Evolutionary conservation across 192 early-diverging fungal species (phyloP).

Genomic region (Phycomyces blakesleeanus): DNA sequence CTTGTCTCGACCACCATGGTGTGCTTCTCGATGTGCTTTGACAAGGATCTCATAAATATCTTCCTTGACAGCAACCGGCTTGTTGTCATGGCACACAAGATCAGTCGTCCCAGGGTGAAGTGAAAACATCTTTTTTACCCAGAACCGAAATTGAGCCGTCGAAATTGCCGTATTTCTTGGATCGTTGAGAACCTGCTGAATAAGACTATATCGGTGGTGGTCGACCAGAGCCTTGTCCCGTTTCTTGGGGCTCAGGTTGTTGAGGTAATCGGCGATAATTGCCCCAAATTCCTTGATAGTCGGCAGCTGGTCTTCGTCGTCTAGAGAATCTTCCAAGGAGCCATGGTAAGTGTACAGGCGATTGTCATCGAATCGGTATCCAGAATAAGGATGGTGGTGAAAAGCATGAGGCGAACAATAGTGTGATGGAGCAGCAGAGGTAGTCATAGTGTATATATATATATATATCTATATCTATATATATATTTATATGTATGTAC

Average conservation of each 20-base stretch:
- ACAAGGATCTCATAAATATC: conserved; percentile 47
- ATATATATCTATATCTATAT: too few species aligned
- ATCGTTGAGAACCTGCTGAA: conserved; percentile 45
- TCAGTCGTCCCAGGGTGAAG: conserved; percentile 34
- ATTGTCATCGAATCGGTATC: background rate
- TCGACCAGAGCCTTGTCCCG: conserved; percentile 49
- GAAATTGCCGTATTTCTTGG: conserved; percentile 50
- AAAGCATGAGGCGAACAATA: background rate
- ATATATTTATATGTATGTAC: too few species aligned
- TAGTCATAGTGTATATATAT: background rate
- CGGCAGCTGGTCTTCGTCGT: conserved; percentile 39
- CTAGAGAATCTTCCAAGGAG: background rate
- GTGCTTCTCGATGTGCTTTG: conserved; percentile 45
- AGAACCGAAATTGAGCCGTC: conserved; percentile 53
- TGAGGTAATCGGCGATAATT: conserved; percentile 43
- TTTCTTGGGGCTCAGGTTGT: conserved; percentile 46
- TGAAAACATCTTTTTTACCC: conserved; percentile 56
- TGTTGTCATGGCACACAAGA: conserved; percentile 47
- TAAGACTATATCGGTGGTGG: conserved; percentile 45
- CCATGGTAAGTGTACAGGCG: background rate
- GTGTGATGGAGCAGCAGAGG: background rate
- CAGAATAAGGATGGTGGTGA: background rate
- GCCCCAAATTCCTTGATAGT: conserved; percentile 40
- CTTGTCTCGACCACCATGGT: conserved; percentile 53
- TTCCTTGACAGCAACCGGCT: conserved; percentile 50